These are phyloP conservation scores for Epithele typhae DNA, from an alignment of 768 basidiomycete species.

Conservation along the genomic window DNA sequence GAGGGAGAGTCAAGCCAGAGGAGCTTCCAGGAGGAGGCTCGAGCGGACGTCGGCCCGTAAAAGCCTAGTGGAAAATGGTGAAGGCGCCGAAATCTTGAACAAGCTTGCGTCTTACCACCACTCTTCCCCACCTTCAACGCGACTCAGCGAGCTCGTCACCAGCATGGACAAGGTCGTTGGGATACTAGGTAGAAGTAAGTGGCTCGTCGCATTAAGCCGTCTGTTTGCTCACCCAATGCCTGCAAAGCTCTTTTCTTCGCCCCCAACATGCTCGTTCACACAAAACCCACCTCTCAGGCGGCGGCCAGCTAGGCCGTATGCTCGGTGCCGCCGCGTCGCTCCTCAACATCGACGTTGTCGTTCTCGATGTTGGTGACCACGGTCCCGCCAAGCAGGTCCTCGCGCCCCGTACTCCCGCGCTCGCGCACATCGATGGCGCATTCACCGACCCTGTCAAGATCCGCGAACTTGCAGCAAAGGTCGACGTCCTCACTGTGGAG, in stretches of 20 bases:
- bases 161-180: constrained; percentile 29
- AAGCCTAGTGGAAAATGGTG: too few relatives aligned
- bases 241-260: too few relatives aligned
- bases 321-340: constrained; percentile 85
- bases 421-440: constrained; percentile 79
- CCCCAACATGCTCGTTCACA: constrained; percentile 1
- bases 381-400: constrained; percentile 90
- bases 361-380: constrained; percentile 79
- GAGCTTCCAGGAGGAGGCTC: too few relatives aligned
- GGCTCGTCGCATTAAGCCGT: neutral
- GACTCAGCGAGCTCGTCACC: too few relatives aligned
- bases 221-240: too few relatives aligned
- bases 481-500: constrained; percentile 89
- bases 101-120: too few relatives aligned
- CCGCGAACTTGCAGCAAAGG: constrained; percentile 68
- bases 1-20: too few relatives aligned
- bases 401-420: constrained; percentile 42
- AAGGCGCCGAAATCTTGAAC: too few relatives aligned
- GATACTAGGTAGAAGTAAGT: constrained; percentile 36
- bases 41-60: too few relatives aligned
- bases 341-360: constrained; percentile 75
- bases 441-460: constrained; percentile 82
- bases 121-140: too few relatives aligned
- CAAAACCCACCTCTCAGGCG: constrained; percentile 52
- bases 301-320: constrained; percentile 98